Evolutionary conservation across 768 basidiomycete genomes (phyloP), one percentile per base, ranked within the genome.

Genomic region (Mycena haematopus): DNA sequence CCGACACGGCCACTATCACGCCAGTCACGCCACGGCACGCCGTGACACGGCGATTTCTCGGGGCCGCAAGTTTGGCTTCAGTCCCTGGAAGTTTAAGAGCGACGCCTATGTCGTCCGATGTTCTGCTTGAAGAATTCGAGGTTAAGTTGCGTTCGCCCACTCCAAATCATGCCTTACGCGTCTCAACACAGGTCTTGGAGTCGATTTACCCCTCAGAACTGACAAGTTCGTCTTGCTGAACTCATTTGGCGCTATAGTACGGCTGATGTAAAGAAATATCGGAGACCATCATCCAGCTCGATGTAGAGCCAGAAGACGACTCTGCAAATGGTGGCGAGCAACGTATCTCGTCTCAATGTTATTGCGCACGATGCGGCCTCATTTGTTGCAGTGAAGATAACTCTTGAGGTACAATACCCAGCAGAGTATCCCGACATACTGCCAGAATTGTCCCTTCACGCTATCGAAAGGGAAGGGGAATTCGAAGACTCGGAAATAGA

Each of bases 191-290:
- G 65, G 66, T 67, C 44, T 49, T 67, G 8, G 95, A 96, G 78
- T 90, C 94, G 3, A 99, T 99, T 74, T 99, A 96, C 75, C 94
- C 96, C 6, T 90, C 93, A 67, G 96, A 99, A 76, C 80, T 97
- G 60, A 84, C 90, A 71, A 91, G 96, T 97, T 79, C 73, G 95
- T 91, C 66, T 68, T 70, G 68, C 70, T 72, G 70, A 72, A 70
- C 63, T 65, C 72, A 68, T 70, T 68, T 66, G 68, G 67, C 65
- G 53, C 67, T 71, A 72, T 64, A 59, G 58, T 88, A 77, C 87
- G 78, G 74, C 76, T 75, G 76, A 72, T 76, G 69, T 62, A 69
- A 91, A 98, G 96, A 91, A 82, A 72, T 91, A 72, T 93, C 92
- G 68, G 90, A 95, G 72, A 86, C 82, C 69, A 84, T 90, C 71